These are phyloP conservation scores for Neonectria neomacrospora DNA, from an alignment of 2,329 filamentous ascomycete genomes.

Conservation along the genomic window DNA sequence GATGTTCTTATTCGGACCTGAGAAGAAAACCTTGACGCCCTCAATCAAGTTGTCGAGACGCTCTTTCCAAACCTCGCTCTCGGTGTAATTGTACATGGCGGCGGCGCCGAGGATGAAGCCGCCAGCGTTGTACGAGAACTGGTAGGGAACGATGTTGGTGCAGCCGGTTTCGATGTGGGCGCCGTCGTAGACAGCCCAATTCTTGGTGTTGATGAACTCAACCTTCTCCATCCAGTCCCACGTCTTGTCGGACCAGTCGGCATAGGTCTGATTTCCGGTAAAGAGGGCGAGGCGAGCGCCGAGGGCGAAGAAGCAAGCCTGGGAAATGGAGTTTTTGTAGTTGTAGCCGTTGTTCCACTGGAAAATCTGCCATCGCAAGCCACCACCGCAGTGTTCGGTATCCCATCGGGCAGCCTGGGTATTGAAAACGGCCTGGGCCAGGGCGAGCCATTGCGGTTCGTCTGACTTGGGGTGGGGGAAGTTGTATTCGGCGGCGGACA, in stretches of 20 bases:
- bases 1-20: constrained; percentile 60
- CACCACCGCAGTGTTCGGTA: constrained; percentile 73
- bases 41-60: constrained; percentile 67
- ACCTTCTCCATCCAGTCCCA: constrained; percentile 75
- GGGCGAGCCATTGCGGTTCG: constrained; percentile 73
- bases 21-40: constrained; percentile 66
- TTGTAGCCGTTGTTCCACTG: constrained; percentile 83
- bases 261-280: constrained; percentile 81
- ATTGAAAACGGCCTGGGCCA: constrained; percentile 85
- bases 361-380: constrained; percentile 87
- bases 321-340: constrained; percentile 77
- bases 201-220: constrained; percentile 65
- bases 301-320: constrained; percentile 71
- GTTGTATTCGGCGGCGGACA: constrained; percentile 76
- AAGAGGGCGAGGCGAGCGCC: constrained; percentile 78
- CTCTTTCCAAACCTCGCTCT: constrained; percentile 64
- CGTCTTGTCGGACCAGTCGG: constrained; percentile 77
- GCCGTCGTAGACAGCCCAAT: constrained; percentile 72
- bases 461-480: constrained; percentile 68
- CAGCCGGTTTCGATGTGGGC: constrained; percentile 68
- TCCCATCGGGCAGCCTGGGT: constrained; percentile 82
- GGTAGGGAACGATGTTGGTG: constrained; percentile 66
- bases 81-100: constrained; percentile 74
- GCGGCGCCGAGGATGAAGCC: constrained; percentile 73
- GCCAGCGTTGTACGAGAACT: constrained; percentile 78